phyloP scores from a whole-genome alignment of 345 rosid species.

The Mangifera indica region DNA sequence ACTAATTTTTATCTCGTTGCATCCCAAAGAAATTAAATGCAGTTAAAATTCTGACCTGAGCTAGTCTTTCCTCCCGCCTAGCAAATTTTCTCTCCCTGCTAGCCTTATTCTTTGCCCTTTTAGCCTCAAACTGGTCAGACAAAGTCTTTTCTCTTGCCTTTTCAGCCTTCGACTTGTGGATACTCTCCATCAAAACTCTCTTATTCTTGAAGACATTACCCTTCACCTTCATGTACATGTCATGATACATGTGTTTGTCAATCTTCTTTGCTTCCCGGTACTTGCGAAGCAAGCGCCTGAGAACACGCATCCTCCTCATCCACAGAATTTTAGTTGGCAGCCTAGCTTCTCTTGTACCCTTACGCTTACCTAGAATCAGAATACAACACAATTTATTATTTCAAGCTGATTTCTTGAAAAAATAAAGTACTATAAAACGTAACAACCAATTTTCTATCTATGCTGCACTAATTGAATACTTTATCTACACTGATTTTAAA shows the following conservation, averaged over 20 bases:
- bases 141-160: conserved; percentile 94
- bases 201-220: conserved; percentile 97
- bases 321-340: conserved; percentile 87
- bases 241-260: conserved; percentile 98
- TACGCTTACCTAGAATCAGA: conserved; percentile 68
- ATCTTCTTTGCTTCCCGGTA: conserved; percentile 90
- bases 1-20: neutral
- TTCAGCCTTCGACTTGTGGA: conserved; percentile 96
- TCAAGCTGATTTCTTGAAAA: neutral
- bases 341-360: conserved; percentile 97
- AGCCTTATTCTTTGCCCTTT: conserved; percentile 94
- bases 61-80: conserved; percentile 85
- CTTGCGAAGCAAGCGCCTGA: conserved; percentile 85
- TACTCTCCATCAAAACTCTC: conserved; percentile 94
- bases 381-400: neutral
- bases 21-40: neutral
- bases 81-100: conserved; percentile 90
- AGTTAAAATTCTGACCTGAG: conserved; percentile 51
- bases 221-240: conserved; percentile 98
- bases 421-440: too few species aligned
- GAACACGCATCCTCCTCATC: conserved; percentile 98
- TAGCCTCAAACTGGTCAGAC: conserved; percentile 92
- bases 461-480: neutral
- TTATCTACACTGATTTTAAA: neutral
- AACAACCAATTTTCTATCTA: neutral